phyloP scores from a whole-genome alignment of 2,329 filamentous ascomycete species.

The Sordariomycetes sp. region DNA sequence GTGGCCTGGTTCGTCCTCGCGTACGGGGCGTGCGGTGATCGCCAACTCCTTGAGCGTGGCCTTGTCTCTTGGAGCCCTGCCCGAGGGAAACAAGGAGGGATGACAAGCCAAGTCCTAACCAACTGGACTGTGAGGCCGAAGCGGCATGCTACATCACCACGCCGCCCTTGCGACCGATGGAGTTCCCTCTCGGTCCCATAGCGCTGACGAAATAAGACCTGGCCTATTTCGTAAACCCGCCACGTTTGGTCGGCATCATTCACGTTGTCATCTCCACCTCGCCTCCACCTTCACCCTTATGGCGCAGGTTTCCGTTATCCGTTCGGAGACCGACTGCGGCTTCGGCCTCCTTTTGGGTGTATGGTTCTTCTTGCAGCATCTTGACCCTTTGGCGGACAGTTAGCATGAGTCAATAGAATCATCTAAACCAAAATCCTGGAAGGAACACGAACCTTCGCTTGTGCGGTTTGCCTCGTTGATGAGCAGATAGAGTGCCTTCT shows the following conservation, averaged over 20 bases:
- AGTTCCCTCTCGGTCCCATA: neutral
- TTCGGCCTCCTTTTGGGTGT: constrained; percentile 78
- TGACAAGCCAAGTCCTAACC: neutral
- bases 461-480: constrained; percentile 83
- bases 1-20: constrained; percentile 33
- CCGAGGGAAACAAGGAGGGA: neutral
- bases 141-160: neutral
- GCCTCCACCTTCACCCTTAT: constrained; percentile 5
- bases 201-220: neutral
- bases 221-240: neutral
- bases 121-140: neutral
- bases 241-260: constrained; percentile 3
- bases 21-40: constrained; percentile 26
- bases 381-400: constrained; percentile 49
- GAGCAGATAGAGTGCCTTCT: constrained; percentile 62
- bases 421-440: neutral
- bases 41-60: neutral
- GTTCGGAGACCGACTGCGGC: constrained; percentile 63
- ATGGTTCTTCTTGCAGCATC: constrained; percentile 72
- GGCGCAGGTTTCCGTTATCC: constrained; percentile 44
- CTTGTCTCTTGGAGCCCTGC: neutral
- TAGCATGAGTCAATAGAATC: constrained; percentile 12
- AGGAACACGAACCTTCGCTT: constrained; percentile 61
- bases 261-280: constrained; percentile 23
- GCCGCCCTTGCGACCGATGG: neutral